These are phyloP conservation scores for Rubus parviflorus DNA, from an alignment of 306 rosid species.

Conservation along the genomic window DNA sequence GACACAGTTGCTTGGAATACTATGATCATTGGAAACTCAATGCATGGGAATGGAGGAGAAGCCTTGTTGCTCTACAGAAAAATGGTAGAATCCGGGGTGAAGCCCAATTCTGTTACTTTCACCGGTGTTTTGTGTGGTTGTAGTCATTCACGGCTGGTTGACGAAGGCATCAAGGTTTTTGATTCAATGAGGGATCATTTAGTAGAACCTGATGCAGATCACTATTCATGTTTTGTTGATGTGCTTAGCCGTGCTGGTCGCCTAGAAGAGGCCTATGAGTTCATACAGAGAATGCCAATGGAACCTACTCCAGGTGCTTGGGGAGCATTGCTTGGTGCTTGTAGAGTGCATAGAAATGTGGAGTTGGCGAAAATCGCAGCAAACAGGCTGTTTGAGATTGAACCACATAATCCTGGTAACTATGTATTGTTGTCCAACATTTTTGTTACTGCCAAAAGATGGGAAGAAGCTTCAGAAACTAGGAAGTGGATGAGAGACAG, in stretches of 20 bases:
- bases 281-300: conserved; percentile 51
- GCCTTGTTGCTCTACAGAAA: conserved; percentile 41
- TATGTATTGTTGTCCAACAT: conserved; percentile 46
- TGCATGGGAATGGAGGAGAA: conserved; percentile 57
- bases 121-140: conserved; percentile 57
- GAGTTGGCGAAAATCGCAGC: conserved; percentile 52
- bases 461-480: conserved; percentile 59
- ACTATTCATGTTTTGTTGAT: conserved; percentile 56
- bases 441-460: conserved; percentile 43
- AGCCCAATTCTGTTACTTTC: conserved; percentile 52
- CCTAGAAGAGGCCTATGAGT: conserved; percentile 47
- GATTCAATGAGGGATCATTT: conserved; percentile 51
- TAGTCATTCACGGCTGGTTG: conserved; percentile 56
- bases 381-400: conserved; percentile 43
- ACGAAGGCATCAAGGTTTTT: conserved; percentile 42
- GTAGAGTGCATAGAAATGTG: conserved; percentile 52
- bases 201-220: conserved; percentile 46
- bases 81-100: conserved; percentile 40
- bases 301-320: conserved; percentile 57
- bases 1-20: conserved; percentile 61
- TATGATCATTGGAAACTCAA: conserved; percentile 52
- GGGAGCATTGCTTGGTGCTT: conserved; percentile 60
- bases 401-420: conserved; percentile 54
- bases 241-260: conserved; percentile 49
- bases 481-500: conserved; percentile 53